A percentile compares a stretch with the other conserved stretches of the same genome.
Conservation (phyloP, 2,329 filamentous ascomycete species). For the Neopestalotiopsis sp. region DNA sequence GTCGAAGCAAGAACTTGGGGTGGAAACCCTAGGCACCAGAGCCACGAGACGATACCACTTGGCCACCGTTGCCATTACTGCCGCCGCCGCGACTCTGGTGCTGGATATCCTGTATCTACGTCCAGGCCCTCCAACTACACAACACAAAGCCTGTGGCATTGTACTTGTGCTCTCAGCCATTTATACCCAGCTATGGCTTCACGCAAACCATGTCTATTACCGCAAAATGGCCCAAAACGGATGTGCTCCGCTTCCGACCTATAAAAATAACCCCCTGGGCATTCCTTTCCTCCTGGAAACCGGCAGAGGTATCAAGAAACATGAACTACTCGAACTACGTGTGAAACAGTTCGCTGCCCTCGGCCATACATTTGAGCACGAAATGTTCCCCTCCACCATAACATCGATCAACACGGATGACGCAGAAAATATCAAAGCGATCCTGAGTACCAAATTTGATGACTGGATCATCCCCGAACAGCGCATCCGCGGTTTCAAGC, state of each 20-base stretch:
- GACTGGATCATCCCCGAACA: conserved; percentile 53
- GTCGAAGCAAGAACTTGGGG: background rate
- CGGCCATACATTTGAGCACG: conserved; percentile 32
- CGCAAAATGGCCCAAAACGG: conserved; percentile 23
- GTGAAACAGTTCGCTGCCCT: conserved; percentile 17
- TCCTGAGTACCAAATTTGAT: conserved; percentile 36
- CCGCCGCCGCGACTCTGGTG: conserved; percentile 19
- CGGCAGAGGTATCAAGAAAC: conserved; percentile 20
- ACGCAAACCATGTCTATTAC: conserved; percentile 27
- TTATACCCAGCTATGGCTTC: conserved; percentile 27
- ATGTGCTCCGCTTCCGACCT: conserved; percentile 28
- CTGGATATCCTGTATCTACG: conserved; percentile 24
- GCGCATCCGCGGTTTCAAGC: conserved; percentile 42
- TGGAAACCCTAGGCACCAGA: background rate
- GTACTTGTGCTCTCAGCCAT: conserved; percentile 21
- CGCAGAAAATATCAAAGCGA: conserved; percentile 25
- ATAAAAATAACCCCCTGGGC: conserved; percentile 30
- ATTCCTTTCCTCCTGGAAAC: conserved; percentile 32
- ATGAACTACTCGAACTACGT: conserved; percentile 29
- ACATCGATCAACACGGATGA: conserved; percentile 31
- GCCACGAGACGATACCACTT: conserved; percentile 26
- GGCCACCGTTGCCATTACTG: conserved; percentile 13
- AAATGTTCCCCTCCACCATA: conserved; percentile 27
- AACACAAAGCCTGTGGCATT: conserved; percentile 19
- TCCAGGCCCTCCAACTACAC: conserved; percentile 12